Base-by-base conservation (phyloP, 2,329 filamentous ascomycete species). In the Penicillium vulpinum region DNA sequence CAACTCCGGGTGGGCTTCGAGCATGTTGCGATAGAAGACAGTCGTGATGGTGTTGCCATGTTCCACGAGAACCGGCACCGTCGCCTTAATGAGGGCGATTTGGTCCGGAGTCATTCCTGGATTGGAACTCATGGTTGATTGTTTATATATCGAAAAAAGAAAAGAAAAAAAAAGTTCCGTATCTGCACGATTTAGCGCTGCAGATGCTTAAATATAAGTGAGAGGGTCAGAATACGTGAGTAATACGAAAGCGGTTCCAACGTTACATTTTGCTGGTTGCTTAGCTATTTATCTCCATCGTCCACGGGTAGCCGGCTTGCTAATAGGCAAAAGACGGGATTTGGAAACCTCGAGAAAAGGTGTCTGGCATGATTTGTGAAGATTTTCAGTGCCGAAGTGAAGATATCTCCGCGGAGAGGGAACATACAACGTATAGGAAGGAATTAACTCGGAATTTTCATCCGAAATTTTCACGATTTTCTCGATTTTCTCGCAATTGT, bases 1-100 rank as follows among this genome's bases (percentile, higher is more conserved):
- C 31, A 92, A 82, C 43, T 85, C 81, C 0, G 88, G 88, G 58
- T 90, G 80, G 38, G 85, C 84, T 11, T 70, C 70, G 24, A 92
- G 78, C 79, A 92, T 84, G 68, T 84, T 86, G 59, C 80, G 79
- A 79, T 92, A 92, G 78, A 92, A 91, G 62, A 83, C 80, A n/a
- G 80, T 80, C 6, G 88, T 87, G 71, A 92, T 89, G 60, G 81
- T 79, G 61, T 83, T 81, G 69, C 89, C 89, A 69, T 91, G 85
- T 59, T 87, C 80, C 22, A 81, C 81, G 3, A 92, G 81, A 33
- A 87, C 81, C 2, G 89, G 89, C 57, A 90, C 84, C 6, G 89
- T 91, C 50, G 85, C 81, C 73, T 86, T 87, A 73, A 92, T 85
- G 67, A 88, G 81, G 50, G 81, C 76, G 56, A 83, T 79, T 75